phyloP scores from a whole-genome alignment of 148 eudicot genomes.

The Nyssa sinensis region DNA sequence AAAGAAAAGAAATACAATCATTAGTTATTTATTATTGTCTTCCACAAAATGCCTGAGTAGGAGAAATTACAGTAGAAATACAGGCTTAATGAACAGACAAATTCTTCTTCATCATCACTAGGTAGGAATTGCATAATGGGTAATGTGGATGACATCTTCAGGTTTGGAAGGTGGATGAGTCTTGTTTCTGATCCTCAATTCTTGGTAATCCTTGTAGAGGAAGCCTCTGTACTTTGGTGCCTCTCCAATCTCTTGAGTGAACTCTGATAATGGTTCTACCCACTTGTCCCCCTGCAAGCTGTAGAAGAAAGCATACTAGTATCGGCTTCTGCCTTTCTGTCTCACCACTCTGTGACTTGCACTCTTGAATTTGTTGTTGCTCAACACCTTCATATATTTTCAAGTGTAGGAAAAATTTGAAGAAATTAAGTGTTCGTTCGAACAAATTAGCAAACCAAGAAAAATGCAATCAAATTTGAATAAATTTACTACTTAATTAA shows the following conservation, averaged over 20 bases:
- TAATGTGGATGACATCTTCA: slow-evolving; percentile 28
- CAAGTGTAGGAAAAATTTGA: no score
- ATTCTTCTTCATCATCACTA: neutral
- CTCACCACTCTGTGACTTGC: slow-evolving; percentile 45
- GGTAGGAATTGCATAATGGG: slow-evolving; percentile 25
- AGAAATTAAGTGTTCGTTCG: no score
- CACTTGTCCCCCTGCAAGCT: slow-evolving; percentile 39
- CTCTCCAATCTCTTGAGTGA: slow-evolving; percentile 28
- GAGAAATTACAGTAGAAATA: neutral
- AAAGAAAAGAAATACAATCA: no score
- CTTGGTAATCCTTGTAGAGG: slow-evolving; percentile 32
- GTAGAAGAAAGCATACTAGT: slow-evolving; percentile 34
- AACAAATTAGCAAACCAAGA: neutral
- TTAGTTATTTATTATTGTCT: no score
- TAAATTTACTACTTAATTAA: no score
- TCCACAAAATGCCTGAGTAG: no score
- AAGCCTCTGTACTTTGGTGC: slow-evolving; percentile 36
- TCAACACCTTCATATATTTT: slow-evolving; percentile 25
- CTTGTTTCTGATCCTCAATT: slow-evolving; percentile 40
- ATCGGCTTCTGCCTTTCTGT: slow-evolving; percentile 18
- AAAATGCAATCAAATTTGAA: no score
- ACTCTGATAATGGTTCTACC: slow-evolving; percentile 41
- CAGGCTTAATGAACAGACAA: neutral
- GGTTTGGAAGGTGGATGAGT: slow-evolving; percentile 39
- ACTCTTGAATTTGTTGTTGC: slow-evolving; percentile 39